Percentiles rank a stretch among this genome's conserved stretches.
phyloP scores from a whole-genome alignment of 1,284 basidiomycete genomes.

The Irpex sp. region DNA sequence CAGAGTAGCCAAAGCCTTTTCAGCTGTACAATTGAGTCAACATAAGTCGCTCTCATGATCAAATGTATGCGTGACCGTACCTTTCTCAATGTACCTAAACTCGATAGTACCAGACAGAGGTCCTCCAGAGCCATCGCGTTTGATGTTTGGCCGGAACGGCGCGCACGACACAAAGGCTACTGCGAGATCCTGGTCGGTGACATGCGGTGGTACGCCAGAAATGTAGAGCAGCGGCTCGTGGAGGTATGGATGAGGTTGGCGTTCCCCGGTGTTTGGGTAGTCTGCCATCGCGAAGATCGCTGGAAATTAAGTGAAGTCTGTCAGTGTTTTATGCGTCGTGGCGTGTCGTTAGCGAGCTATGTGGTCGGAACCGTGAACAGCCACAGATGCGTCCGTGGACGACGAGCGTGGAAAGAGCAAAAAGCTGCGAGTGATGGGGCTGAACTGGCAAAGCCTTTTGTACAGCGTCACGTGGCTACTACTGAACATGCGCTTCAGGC shows the following conservation, averaged over 20 bases:
- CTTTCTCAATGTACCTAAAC: constrained; percentile 76
- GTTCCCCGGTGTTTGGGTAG: constrained; percentile 19
- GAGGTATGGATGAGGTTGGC: constrained; percentile 64
- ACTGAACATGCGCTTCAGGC: neutral
- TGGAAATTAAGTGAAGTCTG: constrained; percentile 1
- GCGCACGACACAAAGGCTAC: constrained; percentile 66
- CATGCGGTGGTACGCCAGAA: constrained; percentile 63
- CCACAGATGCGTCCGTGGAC: constrained; percentile 1
- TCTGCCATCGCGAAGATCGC: constrained; percentile 24
- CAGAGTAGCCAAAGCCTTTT: constrained; percentile 83
- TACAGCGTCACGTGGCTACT: neutral
- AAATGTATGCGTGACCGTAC: constrained; percentile 35
- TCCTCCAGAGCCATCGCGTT: constrained; percentile 51
- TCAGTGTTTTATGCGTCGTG: neutral
- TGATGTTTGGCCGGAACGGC: constrained; percentile 74
- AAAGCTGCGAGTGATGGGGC: constrained; percentile 2
- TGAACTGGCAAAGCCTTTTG: neutral
- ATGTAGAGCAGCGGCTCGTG: constrained; percentile 78
- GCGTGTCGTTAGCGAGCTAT: constrained; percentile 1
- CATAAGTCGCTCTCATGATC: neutral
- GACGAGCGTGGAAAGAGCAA: neutral
- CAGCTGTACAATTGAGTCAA: constrained; percentile 48
- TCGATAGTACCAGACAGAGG: constrained; percentile 67
- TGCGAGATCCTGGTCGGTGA: constrained; percentile 73
- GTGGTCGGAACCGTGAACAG: neutral